Percentiles rank a stretch among this genome's conserved stretches.
phyloP scores from a whole-genome alignment of 768 basidiomycete species.

The Mycena vitilis region DNA sequence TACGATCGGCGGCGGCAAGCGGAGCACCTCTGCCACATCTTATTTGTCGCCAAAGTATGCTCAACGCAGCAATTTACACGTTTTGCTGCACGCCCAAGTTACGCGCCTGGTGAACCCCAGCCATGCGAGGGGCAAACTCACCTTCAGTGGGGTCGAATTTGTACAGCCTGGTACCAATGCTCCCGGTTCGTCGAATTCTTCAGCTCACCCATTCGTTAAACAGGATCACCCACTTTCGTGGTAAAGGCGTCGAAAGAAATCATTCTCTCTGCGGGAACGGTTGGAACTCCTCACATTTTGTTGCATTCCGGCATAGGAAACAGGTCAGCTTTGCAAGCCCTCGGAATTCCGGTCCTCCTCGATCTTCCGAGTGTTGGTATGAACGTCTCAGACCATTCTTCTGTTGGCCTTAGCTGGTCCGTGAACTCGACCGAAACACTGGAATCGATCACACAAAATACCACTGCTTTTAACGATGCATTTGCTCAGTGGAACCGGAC shows the following conservation, averaged over 20 bases:
- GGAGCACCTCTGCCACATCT: no score
- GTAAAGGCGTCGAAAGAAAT: conserved; percentile 1
- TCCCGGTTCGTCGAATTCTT: not conserved
- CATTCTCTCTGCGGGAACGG: not conserved
- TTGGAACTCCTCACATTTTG: not conserved
- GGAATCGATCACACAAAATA: not conserved
- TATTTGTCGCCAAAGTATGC: no score
- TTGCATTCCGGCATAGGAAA: conserved; percentile 5
- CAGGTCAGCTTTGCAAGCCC: not conserved
- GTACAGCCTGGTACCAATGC: not conserved
- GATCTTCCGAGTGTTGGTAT: not conserved
- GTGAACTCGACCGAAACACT: not conserved
- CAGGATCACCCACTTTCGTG: not conserved
- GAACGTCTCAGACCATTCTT: not conserved
- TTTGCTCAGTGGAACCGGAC: not conserved
- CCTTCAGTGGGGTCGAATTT: conserved; percentile 5
- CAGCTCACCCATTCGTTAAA: not conserved
- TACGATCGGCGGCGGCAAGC: no score
- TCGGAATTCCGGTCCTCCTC: not conserved
- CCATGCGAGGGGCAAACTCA: not conserved
- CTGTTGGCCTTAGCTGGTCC: not conserved
- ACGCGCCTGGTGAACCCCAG: conserved; percentile 3
- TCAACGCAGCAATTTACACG: not conserved
- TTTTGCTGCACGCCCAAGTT: conserved; percentile 5
- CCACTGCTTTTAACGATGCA: conserved; percentile 1